Conservation (phyloP, 192 early-diverging fungal species). For the Coemansia sp. region DNA sequence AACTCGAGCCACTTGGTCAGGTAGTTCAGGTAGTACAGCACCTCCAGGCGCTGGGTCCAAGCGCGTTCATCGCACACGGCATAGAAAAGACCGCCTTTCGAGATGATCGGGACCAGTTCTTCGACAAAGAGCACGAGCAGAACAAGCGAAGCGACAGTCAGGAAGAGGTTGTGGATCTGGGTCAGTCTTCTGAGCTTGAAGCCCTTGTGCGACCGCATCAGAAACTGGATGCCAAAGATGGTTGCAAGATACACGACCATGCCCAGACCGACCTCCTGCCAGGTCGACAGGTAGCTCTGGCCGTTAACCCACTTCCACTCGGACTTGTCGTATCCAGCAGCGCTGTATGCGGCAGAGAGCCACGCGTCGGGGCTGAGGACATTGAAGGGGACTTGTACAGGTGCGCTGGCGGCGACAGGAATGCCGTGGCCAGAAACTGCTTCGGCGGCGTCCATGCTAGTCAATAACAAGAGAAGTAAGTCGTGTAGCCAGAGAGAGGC, state of each 20-base stretch:
- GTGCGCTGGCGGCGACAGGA: slow-evolving; percentile 2
- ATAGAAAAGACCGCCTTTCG: slow-evolving; percentile 67
- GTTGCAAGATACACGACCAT: slow-evolving; percentile 65
- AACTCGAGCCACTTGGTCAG: slow-evolving; percentile 91
- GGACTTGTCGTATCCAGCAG: slow-evolving; percentile 46
- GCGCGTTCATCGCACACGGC: slow-evolving; percentile 67
- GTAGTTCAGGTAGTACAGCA: slow-evolving; percentile 90
- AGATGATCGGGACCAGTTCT: slow-evolving; percentile 71
- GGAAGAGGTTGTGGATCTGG: slow-evolving; percentile 78
- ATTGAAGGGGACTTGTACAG: slow-evolving; percentile 23
- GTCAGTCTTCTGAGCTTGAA: slow-evolving; percentile 71
- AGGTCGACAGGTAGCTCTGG: slow-evolving; percentile 51
- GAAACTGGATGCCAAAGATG: slow-evolving; percentile 74
- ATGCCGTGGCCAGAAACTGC: slow-evolving; percentile 13
- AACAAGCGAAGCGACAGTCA: slow-evolving; percentile 67
- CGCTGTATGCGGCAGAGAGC: slow-evolving; percentile 38
- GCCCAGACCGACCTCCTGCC: slow-evolving; percentile 50
- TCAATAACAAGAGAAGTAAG: not conserved
- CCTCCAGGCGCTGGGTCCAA: slow-evolving; percentile 78
- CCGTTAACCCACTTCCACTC: slow-evolving; percentile 57
- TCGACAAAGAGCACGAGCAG: slow-evolving; percentile 75
- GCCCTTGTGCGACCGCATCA: slow-evolving; percentile 68
- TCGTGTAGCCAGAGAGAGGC: not conserved
- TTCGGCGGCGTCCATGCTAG: slow-evolving; percentile 21
- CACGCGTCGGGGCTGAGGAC: slow-evolving; percentile 40